Percentiles rank a stretch among this genome's conserved stretches.
These are phyloP conservation scores for Clavaria fumosa DNA, from an alignment of 768 basidiomycete genomes.

Conservation along the genomic window DNA sequence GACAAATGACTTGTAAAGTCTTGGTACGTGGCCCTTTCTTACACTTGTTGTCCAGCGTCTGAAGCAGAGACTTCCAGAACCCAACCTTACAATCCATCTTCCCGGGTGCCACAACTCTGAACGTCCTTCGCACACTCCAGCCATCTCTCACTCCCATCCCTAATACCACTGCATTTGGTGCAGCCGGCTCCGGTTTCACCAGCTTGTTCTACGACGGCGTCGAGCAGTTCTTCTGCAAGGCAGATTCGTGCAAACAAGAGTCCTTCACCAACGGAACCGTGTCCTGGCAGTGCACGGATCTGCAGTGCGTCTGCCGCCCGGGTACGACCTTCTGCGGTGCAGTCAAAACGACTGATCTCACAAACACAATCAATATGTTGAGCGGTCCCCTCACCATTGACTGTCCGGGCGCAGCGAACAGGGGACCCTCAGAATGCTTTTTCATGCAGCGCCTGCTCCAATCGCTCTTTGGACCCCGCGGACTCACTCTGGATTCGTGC, in stretches of 20 bases:
- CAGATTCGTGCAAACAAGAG: slow-evolving; percentile 53
- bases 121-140: slow-evolving; percentile 64
- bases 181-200: slow-evolving; percentile 36
- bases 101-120: slow-evolving; percentile 55
- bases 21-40: slow-evolving; percentile 37
- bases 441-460: slow-evolving; percentile 66
- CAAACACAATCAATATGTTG: slow-evolving; percentile 48
- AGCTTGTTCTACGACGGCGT: slow-evolving; percentile 68
- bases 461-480: slow-evolving; percentile 52
- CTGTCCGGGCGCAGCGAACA: slow-evolving; percentile 37
- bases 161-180: slow-evolving; percentile 43
- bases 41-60: not conserved
- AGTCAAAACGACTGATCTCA: slow-evolving; percentile 30
- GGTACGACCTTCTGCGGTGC: slow-evolving; percentile 67
- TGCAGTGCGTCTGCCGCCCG: slow-evolving; percentile 58
- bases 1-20: slow-evolving; percentile 77
- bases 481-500: slow-evolving; percentile 62
- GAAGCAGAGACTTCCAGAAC: slow-evolving; percentile 33
- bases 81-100: slow-evolving; percentile 69
- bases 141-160: slow-evolving; percentile 54
- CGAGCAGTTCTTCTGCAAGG: slow-evolving; percentile 80
- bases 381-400: slow-evolving; percentile 49
- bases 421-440: slow-evolving; percentile 41
- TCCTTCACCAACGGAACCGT: slow-evolving; percentile 26
- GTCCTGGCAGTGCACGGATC: slow-evolving; percentile 57